Conservation (phyloP, 2,329 filamentous ascomycete species). For the Apiospora sp. region DNA sequence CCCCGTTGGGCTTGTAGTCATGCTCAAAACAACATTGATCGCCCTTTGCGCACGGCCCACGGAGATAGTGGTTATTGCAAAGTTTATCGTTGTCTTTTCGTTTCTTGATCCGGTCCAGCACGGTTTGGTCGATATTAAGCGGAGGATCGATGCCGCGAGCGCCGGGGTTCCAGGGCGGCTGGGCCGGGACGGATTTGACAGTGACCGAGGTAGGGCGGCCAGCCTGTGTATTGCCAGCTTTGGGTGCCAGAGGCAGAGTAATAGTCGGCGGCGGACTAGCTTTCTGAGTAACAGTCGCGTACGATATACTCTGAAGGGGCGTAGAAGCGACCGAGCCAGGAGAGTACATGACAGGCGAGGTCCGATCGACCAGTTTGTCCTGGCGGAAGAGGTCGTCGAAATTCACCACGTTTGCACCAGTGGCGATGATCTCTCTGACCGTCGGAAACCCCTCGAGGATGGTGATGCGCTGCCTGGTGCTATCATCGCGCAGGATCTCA, state of each 20-base stretch:
- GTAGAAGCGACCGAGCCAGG: conserved; percentile 37
- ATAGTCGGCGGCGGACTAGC: conserved; percentile 54
- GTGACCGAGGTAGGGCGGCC: conserved; percentile 29
- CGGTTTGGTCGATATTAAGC: conserved; percentile 53
- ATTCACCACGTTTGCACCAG: conserved; percentile 55
- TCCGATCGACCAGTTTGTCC: conserved; percentile 57
- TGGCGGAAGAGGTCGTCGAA: conserved; percentile 61
- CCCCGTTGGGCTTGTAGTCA: conserved; percentile 58
- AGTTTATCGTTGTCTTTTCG: conserved; percentile 63
- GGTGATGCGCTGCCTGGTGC: conserved; percentile 53
- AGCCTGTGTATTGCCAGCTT: conserved; percentile 35
- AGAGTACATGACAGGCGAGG: conserved; percentile 36
- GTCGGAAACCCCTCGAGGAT: conserved; percentile 63
- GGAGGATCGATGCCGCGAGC: conserved; percentile 62
- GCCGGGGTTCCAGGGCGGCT: conserved; percentile 59
- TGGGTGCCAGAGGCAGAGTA: conserved; percentile 50
- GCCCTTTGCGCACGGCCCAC: conserved; percentile 63
- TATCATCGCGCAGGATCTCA: conserved; percentile 57
- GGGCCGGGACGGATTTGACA: conserved; percentile 38
- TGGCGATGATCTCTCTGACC: conserved; percentile 57
- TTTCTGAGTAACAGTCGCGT: conserved; percentile 51
- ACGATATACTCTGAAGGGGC: conserved; percentile 41
- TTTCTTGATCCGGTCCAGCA: conserved; percentile 64
- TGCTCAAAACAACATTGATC: conserved; percentile 66
- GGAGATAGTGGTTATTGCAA: conserved; percentile 69